These are phyloP conservation scores for Rhododendron ovatum DNA, from an alignment of 148 eudicot genomes.

Conservation along the genomic window DNA sequence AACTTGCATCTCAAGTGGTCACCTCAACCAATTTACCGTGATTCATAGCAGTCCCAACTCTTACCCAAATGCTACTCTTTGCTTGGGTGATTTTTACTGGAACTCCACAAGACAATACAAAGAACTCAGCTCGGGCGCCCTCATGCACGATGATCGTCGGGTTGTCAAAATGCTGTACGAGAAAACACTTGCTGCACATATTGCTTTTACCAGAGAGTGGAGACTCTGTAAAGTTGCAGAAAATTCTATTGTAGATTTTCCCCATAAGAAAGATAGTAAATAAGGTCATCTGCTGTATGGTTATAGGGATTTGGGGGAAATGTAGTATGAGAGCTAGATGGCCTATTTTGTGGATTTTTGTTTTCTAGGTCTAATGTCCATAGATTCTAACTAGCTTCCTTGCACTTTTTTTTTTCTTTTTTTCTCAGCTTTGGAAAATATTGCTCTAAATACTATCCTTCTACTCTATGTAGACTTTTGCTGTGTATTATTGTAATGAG, in stretches of 20 bases:
- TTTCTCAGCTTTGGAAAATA: background rate
- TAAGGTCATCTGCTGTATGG: background rate
- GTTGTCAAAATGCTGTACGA: background rate
- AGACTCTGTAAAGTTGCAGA: conserved; percentile 9
- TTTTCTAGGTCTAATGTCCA: background rate
- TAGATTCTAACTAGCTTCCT: background rate
- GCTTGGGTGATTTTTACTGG: background rate
- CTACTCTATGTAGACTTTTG: background rate
- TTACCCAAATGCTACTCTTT: background rate
- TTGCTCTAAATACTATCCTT: background rate
- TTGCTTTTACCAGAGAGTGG: background rate
- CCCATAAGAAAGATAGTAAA: background rate
- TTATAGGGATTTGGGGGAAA: background rate
- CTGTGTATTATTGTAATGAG: background rate
- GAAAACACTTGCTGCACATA: background rate
- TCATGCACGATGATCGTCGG: background rate
- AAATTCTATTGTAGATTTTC: background rate
- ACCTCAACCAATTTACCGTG: conserved; percentile 84
- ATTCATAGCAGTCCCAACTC: conserved; percentile 23
- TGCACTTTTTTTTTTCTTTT: background rate
- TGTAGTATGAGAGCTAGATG: background rate
- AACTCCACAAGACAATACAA: background rate
- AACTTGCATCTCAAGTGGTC: conserved; percentile 75
- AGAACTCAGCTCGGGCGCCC: background rate
- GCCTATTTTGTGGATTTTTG: background rate